Evolutionary conservation across 148 eudicot species (phyloP), one percentile per base, ranked within the genome.

Genomic region (Rhododendron mucronatum): DNA sequence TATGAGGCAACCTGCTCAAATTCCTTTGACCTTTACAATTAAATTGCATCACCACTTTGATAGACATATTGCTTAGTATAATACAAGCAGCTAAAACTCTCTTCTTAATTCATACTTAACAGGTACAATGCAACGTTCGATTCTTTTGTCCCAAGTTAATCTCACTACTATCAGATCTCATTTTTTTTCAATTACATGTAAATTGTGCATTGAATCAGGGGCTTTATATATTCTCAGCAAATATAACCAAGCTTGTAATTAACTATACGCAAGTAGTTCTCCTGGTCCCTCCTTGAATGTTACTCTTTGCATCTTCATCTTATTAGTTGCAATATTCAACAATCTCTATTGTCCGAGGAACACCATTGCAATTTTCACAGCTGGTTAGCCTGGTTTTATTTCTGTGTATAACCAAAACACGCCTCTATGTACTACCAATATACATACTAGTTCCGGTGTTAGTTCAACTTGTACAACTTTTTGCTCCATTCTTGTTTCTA

Each of bases 1-100:
- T 86, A 97, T 5, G 4, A 87, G 83, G 85, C 98, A 97, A 65
- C 98, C 99, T 97, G 92, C 85, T 57, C 84, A 81, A 87, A 87
- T 89, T 89, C 89, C 88, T 85, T 91, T 88, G 80, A 88, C 90
- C 82, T 95, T 91, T 47, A 84, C 86, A 82, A 59, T 91, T 90
- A 45, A 93, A 76, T 48, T 28, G 71, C 83, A 41, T 63, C 41
- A 87, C 51, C 51, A 50, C 45, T 65, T 78, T 41, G 48, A 48
- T 20, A 73, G 48, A 65, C 16, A 77, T 18, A 63, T 59, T 69
- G 61, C 59, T 45, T 48, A 57, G 73, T n/a, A 84, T 33, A 71
- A 71, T 15, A n/a, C 28, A 65, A n/a, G 15, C 23, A 35, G n/a
- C 33, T 11, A 39, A 23, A 55, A 45, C 28, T n/a, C 15, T 78